Evolutionary conservation across 2,329 filamentous ascomycete genomes (phyloP), one percentile per base, ranked within the genome.

Genomic region (Hypomyces rosellus): DNA sequence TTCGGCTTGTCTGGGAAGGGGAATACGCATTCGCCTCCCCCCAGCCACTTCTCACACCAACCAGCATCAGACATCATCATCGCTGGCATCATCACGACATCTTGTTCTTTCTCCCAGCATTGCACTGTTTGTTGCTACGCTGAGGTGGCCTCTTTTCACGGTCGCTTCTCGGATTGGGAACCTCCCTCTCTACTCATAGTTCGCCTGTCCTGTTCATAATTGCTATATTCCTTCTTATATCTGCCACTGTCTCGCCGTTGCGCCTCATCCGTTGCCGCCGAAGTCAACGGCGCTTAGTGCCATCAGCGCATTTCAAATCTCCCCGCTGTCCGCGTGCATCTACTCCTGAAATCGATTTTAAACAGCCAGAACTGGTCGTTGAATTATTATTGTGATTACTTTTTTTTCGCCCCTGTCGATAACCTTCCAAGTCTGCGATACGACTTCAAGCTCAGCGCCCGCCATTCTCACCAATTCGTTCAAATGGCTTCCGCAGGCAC

Each of bases 401-500:
- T 25, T 25, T 30, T 11, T 8, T 30, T 30, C 5, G 20, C 25
- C 25, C 25, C 25, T 30, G 9, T 30, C 22, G 14, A 45, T 42
- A 18, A 4, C 39, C 5, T n/a, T 18, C 20, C 8, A 42, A 6
- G 5, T 8, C 25, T 30, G 25, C 25, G 25, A 30, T 30, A 30
- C 25, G 8, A 7, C 25, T 25, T 34, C 4, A 45, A 45, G 11
- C 9, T 18, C 43, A 33, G 15, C 22, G 18, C 18, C 22, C 8
- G 16, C 15, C 15, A 30, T 36, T 34, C 12, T 14, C 25, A 20
- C 14, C 34, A 30, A 36, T 42, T 33, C 40, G 18, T 34, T 49
- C 50, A 48, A 49, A 82, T 82, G 78, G 70, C 78, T 55, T 77
- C 75, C 59, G 73, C 75, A 50, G 70, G 69, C 49, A 66, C 73